phyloP scores from a whole-genome alignment of 2,329 filamentous ascomycete species.

The Neofusicoccum sp. region DNA sequence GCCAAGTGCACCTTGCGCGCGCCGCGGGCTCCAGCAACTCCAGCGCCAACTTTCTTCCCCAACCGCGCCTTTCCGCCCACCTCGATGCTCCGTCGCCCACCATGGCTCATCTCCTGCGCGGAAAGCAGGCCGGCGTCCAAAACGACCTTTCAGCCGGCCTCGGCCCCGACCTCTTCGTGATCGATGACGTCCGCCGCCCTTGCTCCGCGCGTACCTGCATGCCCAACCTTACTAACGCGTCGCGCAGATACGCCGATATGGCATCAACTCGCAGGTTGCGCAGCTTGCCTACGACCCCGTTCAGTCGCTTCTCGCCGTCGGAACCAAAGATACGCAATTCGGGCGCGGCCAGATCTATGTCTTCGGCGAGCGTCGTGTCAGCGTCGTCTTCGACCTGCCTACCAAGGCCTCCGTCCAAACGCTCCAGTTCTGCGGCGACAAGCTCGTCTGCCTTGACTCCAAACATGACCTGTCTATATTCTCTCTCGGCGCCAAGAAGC shows the following conservation, averaged over 20 bases:
- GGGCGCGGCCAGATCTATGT: constrained; percentile 86
- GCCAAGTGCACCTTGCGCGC: constrained; percentile 7
- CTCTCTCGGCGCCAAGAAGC: constrained; percentile 68
- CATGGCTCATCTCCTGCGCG: constrained; percentile 86
- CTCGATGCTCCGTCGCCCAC: constrained; percentile 19
- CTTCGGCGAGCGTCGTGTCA: constrained; percentile 78
- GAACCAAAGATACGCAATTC: constrained; percentile 82
- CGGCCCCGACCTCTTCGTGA: constrained; percentile 70
- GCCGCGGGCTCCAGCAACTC: not conserved
- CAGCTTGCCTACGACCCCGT: constrained; percentile 88
- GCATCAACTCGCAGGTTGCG: constrained; percentile 66
- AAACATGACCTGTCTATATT: constrained; percentile 84
- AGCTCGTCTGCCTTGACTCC: constrained; percentile 78
- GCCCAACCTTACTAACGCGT: constrained; percentile 17
- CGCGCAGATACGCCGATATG: constrained; percentile 65
- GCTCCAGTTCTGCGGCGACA: constrained; percentile 82
- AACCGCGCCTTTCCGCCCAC: not conserved
- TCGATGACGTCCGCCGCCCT: constrained; percentile 67
- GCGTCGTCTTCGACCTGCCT: constrained; percentile 69
- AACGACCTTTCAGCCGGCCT: constrained; percentile 85
- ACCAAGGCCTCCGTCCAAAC: constrained; percentile 71
- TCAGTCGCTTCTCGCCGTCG: constrained; percentile 88
- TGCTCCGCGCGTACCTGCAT: constrained; percentile 25
- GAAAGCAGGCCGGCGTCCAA: constrained; percentile 90
- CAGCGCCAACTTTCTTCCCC: not conserved